Conservation (phyloP, 176 grass and related monocot species). For the Pharus latifolius region DNA sequence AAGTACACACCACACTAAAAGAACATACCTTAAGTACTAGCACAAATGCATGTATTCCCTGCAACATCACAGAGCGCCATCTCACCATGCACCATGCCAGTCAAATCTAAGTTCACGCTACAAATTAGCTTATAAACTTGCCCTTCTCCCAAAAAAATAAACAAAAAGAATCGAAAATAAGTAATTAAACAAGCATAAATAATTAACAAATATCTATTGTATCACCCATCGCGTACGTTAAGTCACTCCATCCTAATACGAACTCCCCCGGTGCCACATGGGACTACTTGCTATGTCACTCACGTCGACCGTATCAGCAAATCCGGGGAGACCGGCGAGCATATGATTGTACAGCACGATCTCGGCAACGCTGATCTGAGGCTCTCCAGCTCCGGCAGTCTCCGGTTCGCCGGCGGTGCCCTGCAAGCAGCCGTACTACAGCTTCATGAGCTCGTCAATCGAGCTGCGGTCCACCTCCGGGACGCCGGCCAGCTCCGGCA, state of each 20-base stretch:
- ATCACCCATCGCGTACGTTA: too few relatives aligned
- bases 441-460: constrained; percentile 37
- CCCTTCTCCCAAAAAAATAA: neutral
- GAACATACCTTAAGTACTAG: too few relatives aligned
- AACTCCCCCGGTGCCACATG: constrained; percentile 8
- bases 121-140: too few relatives aligned
- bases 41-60: too few relatives aligned
- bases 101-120: too few relatives aligned
- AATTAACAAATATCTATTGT: too few relatives aligned
- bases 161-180: neutral
- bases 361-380: neutral
- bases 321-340: neutral
- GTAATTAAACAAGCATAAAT: neutral
- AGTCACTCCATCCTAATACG: neutral
- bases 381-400: neutral
- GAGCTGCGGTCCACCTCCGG: constrained; percentile 19
- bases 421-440: constrained; percentile 31
- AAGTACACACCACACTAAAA: too few relatives aligned
- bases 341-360: neutral
- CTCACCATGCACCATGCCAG: too few relatives aligned
- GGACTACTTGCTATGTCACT: constrained; percentile 19
- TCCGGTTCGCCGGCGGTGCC: neutral
- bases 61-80: too few relatives aligned
- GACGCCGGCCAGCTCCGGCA: constrained; percentile 8
- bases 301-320: constrained; percentile 14